Conservation (phyloP, 345 rosid species). For the Dipteronia sinensis region DNA sequence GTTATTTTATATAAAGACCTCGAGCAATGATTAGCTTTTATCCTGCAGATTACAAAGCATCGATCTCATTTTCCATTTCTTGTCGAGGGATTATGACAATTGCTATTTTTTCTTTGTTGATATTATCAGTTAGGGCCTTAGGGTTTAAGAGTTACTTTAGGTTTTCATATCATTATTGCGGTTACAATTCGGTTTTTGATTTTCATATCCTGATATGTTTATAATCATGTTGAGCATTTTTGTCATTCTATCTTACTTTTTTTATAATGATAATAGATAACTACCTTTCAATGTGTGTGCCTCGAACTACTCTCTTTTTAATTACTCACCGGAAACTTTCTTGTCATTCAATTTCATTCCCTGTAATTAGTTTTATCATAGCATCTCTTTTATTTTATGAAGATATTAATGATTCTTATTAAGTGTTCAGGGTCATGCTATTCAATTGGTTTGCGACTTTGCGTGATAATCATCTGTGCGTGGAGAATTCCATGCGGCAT, state of each 20-base stretch:
- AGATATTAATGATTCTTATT: neutral
- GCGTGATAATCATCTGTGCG: constrained; percentile 77
- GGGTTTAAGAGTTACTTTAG: too few relatives aligned
- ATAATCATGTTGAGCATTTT: neutral
- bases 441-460: constrained; percentile 47
- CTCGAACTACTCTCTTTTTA: neutral
- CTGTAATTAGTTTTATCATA: neutral
- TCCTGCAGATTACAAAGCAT: neutral
- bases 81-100: neutral
- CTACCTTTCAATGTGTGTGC: neutral
- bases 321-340: neutral
- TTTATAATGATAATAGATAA: neutral
- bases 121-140: neutral
- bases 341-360: neutral
- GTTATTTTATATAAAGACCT: neutral
- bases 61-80: too few relatives aligned
- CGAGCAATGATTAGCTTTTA: too few relatives aligned
- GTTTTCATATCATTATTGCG: neutral
- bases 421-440: constrained; percentile 77
- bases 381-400: neutral
- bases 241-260: neutral
- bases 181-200: neutral
- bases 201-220: neutral
- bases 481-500: constrained; percentile 96
- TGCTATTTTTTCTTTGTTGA: neutral